These are phyloP conservation scores for Aspergillus ostianus DNA, from an alignment of 495 filamentous ascomycete genomes.

Conservation along the genomic window DNA sequence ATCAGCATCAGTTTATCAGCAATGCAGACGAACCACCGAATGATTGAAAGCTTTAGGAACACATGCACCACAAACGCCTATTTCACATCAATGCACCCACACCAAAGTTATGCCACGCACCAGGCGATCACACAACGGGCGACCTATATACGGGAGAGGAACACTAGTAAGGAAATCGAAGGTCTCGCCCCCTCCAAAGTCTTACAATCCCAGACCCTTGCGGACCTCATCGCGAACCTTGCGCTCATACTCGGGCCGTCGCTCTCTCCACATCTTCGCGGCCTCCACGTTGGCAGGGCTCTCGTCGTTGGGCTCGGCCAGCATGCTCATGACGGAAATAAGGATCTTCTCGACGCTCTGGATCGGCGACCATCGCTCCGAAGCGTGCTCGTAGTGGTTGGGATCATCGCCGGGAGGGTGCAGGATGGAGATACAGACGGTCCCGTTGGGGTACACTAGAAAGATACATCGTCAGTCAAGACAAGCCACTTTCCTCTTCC, in stretches of 20 bases:
- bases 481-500: neutral
- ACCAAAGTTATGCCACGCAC: constrained; percentile 3
- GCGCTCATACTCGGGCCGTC: constrained; percentile 78
- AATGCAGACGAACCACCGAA: neutral
- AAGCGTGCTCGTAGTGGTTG: constrained; percentile 96
- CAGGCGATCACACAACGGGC: neutral
- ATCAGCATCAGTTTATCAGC: neutral
- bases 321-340: constrained; percentile 97
- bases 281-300: constrained; percentile 97
- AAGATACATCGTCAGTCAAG: neutral
- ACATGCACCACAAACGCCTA: constrained; percentile 22
- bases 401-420: constrained; percentile 98
- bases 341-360: constrained; percentile 98
- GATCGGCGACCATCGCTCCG: constrained; percentile 93
- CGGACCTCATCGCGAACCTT: constrained; percentile 78
- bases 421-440: constrained; percentile 96
- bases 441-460: constrained; percentile 84
- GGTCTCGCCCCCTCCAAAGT: neutral
- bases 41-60: constrained; percentile 2
- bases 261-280: constrained; percentile 96
- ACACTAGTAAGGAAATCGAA: neutral
- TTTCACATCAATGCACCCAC: constrained; percentile 11
- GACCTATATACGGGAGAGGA: neutral
- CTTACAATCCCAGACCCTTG: constrained; percentile 57
- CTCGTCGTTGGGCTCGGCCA: constrained; percentile 98